Evolutionary conservation across 495 filamentous ascomycete species (phyloP).

Genomic region (Evernia prunastri): DNA sequence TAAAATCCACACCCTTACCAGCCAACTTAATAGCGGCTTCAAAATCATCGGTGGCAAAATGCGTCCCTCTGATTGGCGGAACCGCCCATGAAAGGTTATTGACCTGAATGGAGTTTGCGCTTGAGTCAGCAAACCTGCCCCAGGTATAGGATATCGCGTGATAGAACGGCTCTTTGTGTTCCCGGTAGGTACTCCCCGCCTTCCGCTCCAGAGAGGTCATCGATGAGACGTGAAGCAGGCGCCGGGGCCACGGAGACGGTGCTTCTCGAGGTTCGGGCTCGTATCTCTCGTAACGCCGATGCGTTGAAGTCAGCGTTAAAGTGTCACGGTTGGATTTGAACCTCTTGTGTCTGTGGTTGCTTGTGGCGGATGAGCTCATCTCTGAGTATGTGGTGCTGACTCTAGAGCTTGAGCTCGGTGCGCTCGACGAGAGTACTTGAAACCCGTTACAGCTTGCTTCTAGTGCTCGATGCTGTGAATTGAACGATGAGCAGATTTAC

Average conservation of each 20-base stretch:
- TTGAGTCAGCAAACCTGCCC: constrained; percentile 1
- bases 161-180: not conserved
- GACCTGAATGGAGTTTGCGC: not conserved
- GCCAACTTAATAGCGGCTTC: not conserved
- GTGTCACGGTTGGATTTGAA: not conserved
- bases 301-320: not conserved
- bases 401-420: too few relatives aligned
- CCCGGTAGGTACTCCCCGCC: constrained; percentile 1
- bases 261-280: not conserved
- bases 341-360: not conserved
- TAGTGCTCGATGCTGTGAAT: too few relatives aligned
- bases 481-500: too few relatives aligned
- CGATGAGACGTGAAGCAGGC: constrained; percentile 10
- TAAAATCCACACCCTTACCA: constrained; percentile 2
- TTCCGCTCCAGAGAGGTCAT: constrained; percentile 5
- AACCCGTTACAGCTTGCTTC: too few relatives aligned
- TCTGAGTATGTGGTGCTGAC: too few relatives aligned
- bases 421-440: too few relatives aligned
- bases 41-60: not conserved
- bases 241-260: constrained; percentile 4
- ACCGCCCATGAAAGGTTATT: not conserved
- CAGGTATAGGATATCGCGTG: constrained; percentile 10
- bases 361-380: too few relatives aligned
- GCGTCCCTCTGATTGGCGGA: not conserved
- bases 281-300: not conserved